Conservation (phyloP, 2,329 filamentous ascomycete species). For the Claviceps maximensis region DNA sequence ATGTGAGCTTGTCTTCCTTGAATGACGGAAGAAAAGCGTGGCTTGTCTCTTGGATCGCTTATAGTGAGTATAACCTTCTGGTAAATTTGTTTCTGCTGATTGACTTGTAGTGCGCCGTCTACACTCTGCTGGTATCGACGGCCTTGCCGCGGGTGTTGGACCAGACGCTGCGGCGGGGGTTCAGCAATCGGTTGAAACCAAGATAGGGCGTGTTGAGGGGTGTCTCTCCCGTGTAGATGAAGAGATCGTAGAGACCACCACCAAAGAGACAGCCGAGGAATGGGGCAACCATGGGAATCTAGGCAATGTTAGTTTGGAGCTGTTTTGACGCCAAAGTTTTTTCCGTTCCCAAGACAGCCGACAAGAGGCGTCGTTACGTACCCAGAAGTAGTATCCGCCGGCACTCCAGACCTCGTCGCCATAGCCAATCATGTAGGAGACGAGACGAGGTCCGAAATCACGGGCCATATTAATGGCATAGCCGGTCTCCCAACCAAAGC, state of each 20-base stretch:
- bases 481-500: slow-evolving; percentile 65
- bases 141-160: slow-evolving; percentile 20
- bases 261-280: slow-evolving; percentile 52
- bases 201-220: slow-evolving; percentile 56
- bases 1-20: neutral
- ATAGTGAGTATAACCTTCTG: no score
- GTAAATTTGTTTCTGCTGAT: no score
- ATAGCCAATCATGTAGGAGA: slow-evolving; percentile 56
- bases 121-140: slow-evolving; percentile 13
- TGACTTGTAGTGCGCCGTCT: neutral
- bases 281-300: slow-evolving; percentile 61
- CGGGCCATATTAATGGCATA: slow-evolving; percentile 64
- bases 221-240: slow-evolving; percentile 57
- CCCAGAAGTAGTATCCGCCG: slow-evolving; percentile 62
- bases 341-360: neutral
- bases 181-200: slow-evolving; percentile 41
- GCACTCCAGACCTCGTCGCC: slow-evolving; percentile 52
- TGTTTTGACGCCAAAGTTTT: neutral
- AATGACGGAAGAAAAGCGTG: no score
- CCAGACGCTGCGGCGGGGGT: slow-evolving; percentile 22
- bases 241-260: slow-evolving; percentile 52
- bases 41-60: no score
- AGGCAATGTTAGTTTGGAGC: neutral
- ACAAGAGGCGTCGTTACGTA: no score
- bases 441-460: slow-evolving; percentile 56